These are phyloP conservation scores for Starmerella ratchasimensis DNA, from an alignment of 805 yeast species.

Conservation along the genomic window DNA sequence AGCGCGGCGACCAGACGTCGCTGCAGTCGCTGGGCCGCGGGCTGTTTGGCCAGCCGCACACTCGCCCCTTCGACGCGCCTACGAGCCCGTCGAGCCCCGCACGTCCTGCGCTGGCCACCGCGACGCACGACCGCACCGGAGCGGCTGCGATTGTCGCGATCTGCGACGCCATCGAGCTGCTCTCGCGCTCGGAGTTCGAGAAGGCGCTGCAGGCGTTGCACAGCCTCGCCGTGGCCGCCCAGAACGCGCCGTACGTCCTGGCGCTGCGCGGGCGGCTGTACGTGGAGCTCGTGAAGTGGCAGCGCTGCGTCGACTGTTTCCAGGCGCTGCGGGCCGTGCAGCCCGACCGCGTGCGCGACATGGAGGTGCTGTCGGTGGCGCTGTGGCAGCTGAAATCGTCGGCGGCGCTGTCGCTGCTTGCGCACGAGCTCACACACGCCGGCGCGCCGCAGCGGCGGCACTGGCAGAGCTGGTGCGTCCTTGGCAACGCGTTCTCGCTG, in stretches of 20 bases:
- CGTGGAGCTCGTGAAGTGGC: constrained; percentile 78
- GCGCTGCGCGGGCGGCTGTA: constrained; percentile 67
- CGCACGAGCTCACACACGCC: constrained; percentile 51
- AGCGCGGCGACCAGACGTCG: constrained; percentile 13
- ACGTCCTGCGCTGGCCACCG: neutral
- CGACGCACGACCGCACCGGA: neutral
- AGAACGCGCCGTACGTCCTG: constrained; percentile 72
- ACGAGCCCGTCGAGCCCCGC: too few species aligned
- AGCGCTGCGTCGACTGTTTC: constrained; percentile 55
- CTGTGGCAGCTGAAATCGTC: constrained; percentile 86
- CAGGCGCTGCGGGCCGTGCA: constrained; percentile 50
- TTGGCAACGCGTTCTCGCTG: constrained; percentile 79
- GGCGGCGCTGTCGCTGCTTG: constrained; percentile 61
- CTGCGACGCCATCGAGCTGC: constrained; percentile 6
- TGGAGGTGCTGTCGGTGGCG: constrained; percentile 82
- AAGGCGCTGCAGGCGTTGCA: constrained; percentile 61
- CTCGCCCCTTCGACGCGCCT: neutral
- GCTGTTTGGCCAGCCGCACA: neutral
- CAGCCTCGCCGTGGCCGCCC: constrained; percentile 47
- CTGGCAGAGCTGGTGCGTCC: constrained; percentile 81
- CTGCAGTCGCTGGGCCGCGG: constrained; percentile 11
- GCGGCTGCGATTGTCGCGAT: constrained; percentile 9
- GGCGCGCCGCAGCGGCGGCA: constrained; percentile 43
- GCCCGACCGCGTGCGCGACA: constrained; percentile 67
- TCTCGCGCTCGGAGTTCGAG: constrained; percentile 50